Evolutionary conservation across 768 basidiomycete genomes (phyloP).

Genomic region (Trametes cubensis): DNA sequence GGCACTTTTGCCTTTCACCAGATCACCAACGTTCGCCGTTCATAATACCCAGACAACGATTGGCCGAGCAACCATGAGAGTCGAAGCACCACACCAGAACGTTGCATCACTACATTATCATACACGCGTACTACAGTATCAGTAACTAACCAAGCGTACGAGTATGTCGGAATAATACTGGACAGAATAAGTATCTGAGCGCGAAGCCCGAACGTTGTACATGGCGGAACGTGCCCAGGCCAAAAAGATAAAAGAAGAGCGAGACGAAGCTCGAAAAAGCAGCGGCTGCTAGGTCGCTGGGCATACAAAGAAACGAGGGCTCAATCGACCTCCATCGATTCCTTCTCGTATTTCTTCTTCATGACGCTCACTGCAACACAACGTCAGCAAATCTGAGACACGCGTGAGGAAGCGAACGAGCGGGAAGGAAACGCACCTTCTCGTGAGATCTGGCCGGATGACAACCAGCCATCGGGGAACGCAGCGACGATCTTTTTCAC

Average conservation of each 20-base stretch:
- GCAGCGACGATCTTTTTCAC: constrained; percentile 69
- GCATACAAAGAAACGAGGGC: not conserved
- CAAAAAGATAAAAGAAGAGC: not conserved
- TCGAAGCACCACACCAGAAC: not conserved
- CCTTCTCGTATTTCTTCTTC: constrained; percentile 81
- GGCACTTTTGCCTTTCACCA: no score
- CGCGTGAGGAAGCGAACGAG: not conserved
- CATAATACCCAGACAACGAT: no score
- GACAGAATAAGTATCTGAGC: constrained; percentile 19
- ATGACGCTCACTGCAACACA: constrained; percentile 68
- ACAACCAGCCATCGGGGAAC: constrained; percentile 85
- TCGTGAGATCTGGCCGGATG: constrained; percentile 82
- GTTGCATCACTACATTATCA: constrained; percentile 14
- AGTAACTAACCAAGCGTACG: constrained; percentile 20
- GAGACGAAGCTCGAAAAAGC: not conserved
- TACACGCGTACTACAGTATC: constrained; percentile 21
- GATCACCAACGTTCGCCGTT: no score
- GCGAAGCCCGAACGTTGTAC: not conserved
- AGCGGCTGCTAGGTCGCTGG: not conserved
- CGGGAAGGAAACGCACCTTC: constrained; percentile 61
- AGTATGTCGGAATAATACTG: constrained; percentile 21
- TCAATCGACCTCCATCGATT: constrained; percentile 62
- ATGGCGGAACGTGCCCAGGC: not conserved
- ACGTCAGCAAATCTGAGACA: not conserved
- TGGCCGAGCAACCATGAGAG: no score